Base-by-base conservation (phyloP, 331 rosid species). In the Cydonia oblonga region DNA sequence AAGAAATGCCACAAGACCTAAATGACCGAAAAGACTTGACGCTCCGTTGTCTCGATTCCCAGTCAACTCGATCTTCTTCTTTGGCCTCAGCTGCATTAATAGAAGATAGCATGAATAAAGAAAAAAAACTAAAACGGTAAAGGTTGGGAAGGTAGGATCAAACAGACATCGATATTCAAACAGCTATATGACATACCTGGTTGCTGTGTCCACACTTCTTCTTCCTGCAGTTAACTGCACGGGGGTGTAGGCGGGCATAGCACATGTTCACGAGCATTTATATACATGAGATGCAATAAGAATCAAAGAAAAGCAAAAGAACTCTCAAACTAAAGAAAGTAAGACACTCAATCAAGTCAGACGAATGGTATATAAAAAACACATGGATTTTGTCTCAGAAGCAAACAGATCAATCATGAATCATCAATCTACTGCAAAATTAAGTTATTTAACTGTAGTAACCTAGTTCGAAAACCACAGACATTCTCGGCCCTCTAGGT, bases 121-220 rank as follows among this genome's bases (percentile, higher is more conserved):
- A 35, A 11, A 12, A 12, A 13, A 12, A 33, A 12, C 38, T n/a
- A n/a, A 24, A 56, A 68, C 33, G 6, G 1, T 33, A 7, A 30
- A 25, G 52, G 2, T 3, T 1, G 54, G 5, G 33, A 30, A 30
- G 6, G 0, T 46, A 53, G 23, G 19, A 25, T 2, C 24, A 35
- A 20, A 22, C 7, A 11, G 46, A n/a, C 15, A 38, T 11, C 32
- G 33, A 30, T 30, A 30, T 30, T 30, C 33, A 53, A 19, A 4
- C 6, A 9, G 2, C n/a, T 44, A 42, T 14, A 53, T 59, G 38
- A 52, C 0, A 20, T 66, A 89, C 98, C 97, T 93, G 98, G 96
- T 93, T 93, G 96, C 96, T 95, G 89, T 95, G 98, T 33, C 98
- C 98, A 79, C 98, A 95, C 85, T 95, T 95, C 96, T 95, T 95